phyloP scores from a whole-genome alignment of 768 basidiomycete species.

The Suillus subalutaceus region DNA sequence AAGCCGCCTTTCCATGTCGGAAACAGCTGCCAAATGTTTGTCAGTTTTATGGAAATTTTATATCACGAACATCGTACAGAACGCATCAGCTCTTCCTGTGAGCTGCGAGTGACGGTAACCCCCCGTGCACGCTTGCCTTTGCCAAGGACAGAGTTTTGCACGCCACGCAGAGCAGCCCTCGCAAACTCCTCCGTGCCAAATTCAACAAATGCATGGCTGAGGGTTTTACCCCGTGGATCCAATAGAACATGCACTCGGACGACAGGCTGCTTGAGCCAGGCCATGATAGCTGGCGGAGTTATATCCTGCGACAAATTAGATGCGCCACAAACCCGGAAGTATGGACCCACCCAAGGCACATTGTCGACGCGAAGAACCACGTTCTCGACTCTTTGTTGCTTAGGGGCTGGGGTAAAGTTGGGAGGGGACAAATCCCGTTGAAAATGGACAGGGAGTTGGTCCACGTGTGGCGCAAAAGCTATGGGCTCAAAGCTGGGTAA shows the following conservation, averaged over 20 bases:
- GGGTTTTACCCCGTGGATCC: slow-evolving; percentile 80
- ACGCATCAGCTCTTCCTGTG: slow-evolving; percentile 81
- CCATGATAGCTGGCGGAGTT: slow-evolving; percentile 69
- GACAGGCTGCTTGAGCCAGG: slow-evolving; percentile 70
- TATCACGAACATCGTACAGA: slow-evolving; percentile 50
- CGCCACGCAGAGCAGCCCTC: slow-evolving; percentile 65
- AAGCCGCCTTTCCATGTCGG: slow-evolving; percentile 81
- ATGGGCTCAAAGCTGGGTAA: slow-evolving; percentile 30
- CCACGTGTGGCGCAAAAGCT: slow-evolving; percentile 35
- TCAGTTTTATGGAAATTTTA: slow-evolving; percentile 7
- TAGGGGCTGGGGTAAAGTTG: slow-evolving; percentile 2
- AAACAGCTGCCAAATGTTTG: slow-evolving; percentile 56
- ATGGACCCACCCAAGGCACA: slow-evolving; percentile 75
- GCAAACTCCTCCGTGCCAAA: slow-evolving; percentile 63
- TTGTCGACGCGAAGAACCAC: slow-evolving; percentile 84
- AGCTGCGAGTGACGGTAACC: slow-evolving; percentile 80
- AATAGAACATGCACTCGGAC: slow-evolving; percentile 75
- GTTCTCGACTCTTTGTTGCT: slow-evolving; percentile 37
- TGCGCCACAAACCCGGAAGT: slow-evolving; percentile 15
- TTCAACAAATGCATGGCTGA: slow-evolving; percentile 84
- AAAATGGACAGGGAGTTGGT: slow-evolving; percentile 32
- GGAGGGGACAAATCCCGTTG: slow-evolving; percentile 19
- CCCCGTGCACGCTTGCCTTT: slow-evolving; percentile 78
- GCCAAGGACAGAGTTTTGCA: slow-evolving; percentile 61
- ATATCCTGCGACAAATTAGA: slow-evolving; percentile 60